A percentile compares a stretch with the other conserved stretches of the same genome.
These are phyloP conservation scores for Melampsora allii-populina DNA, from an alignment of 1,284 basidiomycete species.

Conservation along the genomic window DNA sequence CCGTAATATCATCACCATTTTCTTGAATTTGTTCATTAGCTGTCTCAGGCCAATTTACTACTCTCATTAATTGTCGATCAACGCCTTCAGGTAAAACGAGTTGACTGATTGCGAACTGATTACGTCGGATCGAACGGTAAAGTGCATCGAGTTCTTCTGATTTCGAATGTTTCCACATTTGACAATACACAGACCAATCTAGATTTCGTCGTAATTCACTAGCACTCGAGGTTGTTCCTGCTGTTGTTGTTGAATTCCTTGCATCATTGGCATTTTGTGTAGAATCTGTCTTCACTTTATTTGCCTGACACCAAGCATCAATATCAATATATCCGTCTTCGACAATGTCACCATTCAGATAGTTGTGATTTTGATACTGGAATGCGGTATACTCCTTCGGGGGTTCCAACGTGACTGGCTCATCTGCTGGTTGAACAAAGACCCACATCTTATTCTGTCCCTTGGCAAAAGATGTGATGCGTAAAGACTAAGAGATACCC, in stretches of 20 bases:
- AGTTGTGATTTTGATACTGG: slow-evolving; percentile 41
- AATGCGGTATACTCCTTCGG: slow-evolving; percentile 38
- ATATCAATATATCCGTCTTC: slow-evolving; percentile 21
- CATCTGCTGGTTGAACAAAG: slow-evolving; percentile 31
- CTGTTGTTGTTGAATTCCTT: slow-evolving; percentile 1
- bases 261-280: neutral
- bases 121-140: slow-evolving; percentile 33
- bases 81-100: slow-evolving; percentile 39
- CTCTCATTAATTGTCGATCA: slow-evolving; percentile 28
- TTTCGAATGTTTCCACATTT: slow-evolving; percentile 25
- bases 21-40: neutral
- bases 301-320: slow-evolving; percentile 14
- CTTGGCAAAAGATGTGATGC: slow-evolving; percentile 38
- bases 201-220: slow-evolving; percentile 27
- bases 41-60: slow-evolving; percentile 38
- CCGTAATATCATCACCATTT: slow-evolving; percentile 17
- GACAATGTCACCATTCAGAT: slow-evolving; percentile 32
- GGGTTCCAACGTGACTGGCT: slow-evolving; percentile 17
- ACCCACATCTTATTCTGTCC: slow-evolving; percentile 37
- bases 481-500: slow-evolving; percentile 24
- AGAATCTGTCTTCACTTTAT: slow-evolving; percentile 1
- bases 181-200: slow-evolving; percentile 40
- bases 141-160: slow-evolving; percentile 34
- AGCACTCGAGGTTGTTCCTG: neutral
- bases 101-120: slow-evolving; percentile 39